A percentile compares a stretch with the other conserved stretches of the same genome.
Conservation (phyloP, 129 eudicot genomes). For the Flaveria robusta region DNA sequence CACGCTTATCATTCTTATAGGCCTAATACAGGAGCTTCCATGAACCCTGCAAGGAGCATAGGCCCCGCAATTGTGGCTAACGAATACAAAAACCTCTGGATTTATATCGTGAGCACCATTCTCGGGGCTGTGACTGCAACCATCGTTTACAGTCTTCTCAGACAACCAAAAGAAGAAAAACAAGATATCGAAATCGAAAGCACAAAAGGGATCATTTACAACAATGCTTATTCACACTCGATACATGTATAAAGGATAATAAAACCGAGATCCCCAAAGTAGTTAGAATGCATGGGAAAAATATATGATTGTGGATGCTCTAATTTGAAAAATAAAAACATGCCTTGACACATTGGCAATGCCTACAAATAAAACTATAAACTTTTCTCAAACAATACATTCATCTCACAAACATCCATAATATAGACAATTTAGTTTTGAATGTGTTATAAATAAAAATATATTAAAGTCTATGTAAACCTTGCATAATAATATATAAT, state of each 20-base stretch:
- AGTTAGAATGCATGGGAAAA: slow-evolving; percentile 17
- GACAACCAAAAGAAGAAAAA: slow-evolving; percentile 35
- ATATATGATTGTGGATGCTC: too few relatives aligned
- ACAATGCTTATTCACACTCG: slow-evolving; percentile 36
- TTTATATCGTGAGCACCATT: slow-evolving; percentile 49
- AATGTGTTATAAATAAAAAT: too few relatives aligned
- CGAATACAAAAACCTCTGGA: slow-evolving; percentile 53
- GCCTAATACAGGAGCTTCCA: slow-evolving; percentile 68
- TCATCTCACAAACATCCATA: too few relatives aligned
- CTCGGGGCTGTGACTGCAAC: slow-evolving; percentile 54
- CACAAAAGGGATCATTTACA: slow-evolving; percentile 34
- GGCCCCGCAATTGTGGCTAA: slow-evolving; percentile 64
- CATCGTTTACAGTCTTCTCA: slow-evolving; percentile 47
- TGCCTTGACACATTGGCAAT: too few relatives aligned
- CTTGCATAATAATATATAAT: too few relatives aligned
- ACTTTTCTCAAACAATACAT: too few relatives aligned
- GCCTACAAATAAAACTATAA: too few relatives aligned
- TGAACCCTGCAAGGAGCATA: slow-evolving; percentile 78
- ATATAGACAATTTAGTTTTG: too few relatives aligned
- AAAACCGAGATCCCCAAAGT: background rate
- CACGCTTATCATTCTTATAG: slow-evolving; percentile 30
- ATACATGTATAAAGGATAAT: background rate
- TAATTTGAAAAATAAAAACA: too few relatives aligned
- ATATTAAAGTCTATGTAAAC: too few relatives aligned
- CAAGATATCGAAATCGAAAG: slow-evolving; percentile 1